Base-by-base conservation (phyloP, 2,329 filamentous ascomycete genomes). In the Cyphellophora attinorum region DNA sequence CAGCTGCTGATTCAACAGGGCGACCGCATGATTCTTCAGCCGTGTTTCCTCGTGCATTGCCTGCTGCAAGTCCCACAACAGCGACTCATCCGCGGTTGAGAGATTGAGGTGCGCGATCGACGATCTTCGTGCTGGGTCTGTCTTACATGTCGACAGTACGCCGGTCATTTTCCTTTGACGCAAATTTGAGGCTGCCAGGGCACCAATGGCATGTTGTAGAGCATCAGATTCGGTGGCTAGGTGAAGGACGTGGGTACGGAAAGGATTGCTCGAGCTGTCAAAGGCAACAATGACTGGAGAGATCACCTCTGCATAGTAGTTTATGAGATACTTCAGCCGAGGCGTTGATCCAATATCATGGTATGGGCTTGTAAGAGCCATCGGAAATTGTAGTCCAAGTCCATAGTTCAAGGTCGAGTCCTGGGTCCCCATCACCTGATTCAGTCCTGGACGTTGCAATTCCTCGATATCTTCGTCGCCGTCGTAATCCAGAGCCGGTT, bases 241-340 rank as follows among this genome's bases (percentile, higher is more conserved):
- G 36, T 77, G 77, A 39, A 94, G 68, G 36, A 95, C 77, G 53
- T 93, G 81, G 49, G 79, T 77, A 41, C 86, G 73, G 55, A 89
- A 95, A 1, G 89, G 89, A 56, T 94, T 95, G 42, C 70, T 72
- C 2, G 83, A 81, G 8, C 79, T 79, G 55, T 96, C 89, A 56
- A 94, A 86, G 47, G 86, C 84, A 33, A 95, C 86, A 59, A 95
- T 83, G 39, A 85, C 85, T 4, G 85, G 84, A 47, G 86, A 91
- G 63, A 96, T 88, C 52, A 85, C 83, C 57, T 85, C 86, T 53
- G 88, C 81, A 60, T 93, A 95, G 60, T 94, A 94, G 55, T 93
- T 82, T 65, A 95, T 81, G 53, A 94, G 80, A 59, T 82, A 93
- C 46, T 82, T 80, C 65, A 93, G 81, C 53, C 85, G 81, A 39